A percentile compares a stretch with the other conserved stretches of the same genome.
Evolutionary conservation across 495 filamentous ascomycete genomes (phyloP).

Genomic region (Chlorociboria aeruginascens): DNA sequence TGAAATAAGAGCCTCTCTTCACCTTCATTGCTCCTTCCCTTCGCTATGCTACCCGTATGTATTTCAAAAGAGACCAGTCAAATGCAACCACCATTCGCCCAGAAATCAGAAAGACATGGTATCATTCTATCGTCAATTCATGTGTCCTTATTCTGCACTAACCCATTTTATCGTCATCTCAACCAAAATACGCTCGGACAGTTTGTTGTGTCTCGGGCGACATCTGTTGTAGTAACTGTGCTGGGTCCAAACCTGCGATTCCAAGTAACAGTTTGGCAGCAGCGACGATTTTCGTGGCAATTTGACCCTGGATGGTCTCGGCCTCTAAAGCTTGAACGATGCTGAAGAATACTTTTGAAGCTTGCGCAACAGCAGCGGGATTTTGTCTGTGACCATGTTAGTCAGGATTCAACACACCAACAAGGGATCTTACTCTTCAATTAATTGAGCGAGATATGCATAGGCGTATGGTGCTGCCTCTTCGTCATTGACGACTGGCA

Average conservation of each 20-base stretch:
- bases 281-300: conserved; percentile 55
- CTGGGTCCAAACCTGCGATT: conserved; percentile 55
- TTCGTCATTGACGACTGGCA: conserved; percentile 90
- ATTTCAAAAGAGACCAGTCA: background rate
- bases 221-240: conserved; percentile 56
- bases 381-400: conserved; percentile 54
- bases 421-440: conserved; percentile 72
- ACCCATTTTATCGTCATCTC: conserved; percentile 7
- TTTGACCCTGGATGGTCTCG: conserved; percentile 78
- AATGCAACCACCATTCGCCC: background rate
- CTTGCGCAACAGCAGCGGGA: conserved; percentile 61
- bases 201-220: conserved; percentile 64
- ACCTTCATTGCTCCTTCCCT: no score
- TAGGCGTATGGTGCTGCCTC: conserved; percentile 97
- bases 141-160: background rate
- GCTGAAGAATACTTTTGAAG: conserved; percentile 66
- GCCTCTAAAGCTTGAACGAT: conserved; percentile 82
- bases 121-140: conserved; percentile 5
- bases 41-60: no score
- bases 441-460: conserved; percentile 77
- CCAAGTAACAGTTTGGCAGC: conserved; percentile 63
- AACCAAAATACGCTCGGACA: conserved; percentile 61
- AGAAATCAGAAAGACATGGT: background rate
- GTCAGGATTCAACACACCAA: background rate
- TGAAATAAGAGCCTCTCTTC: no score